Evolutionary conservation across 768 basidiomycete species (phyloP).

Genomic region (Coprinopsis marcescibilis): DNA sequence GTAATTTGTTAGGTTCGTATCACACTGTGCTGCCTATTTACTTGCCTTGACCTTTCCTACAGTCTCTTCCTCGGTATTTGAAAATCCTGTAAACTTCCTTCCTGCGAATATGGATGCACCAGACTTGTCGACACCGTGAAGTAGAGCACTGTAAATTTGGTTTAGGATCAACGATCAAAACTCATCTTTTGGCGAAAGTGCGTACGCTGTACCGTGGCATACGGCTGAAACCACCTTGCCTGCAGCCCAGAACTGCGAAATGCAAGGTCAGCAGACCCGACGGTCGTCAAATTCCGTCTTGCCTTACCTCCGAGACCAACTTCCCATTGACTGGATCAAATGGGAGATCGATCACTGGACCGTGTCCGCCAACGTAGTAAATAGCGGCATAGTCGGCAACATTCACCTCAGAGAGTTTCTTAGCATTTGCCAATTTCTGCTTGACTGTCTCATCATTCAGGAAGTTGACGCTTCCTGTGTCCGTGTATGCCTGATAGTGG

Average conservation of each 20-base stretch:
- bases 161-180: neutral
- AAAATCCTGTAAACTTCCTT: slow-evolving; percentile 57
- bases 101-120: slow-evolving; percentile 65
- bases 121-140: slow-evolving; percentile 44
- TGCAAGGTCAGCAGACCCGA: neutral
- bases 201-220: slow-evolving; percentile 75
- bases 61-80: slow-evolving; percentile 61
- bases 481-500: slow-evolving; percentile 38
- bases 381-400: slow-evolving; percentile 62
- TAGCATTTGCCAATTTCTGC: slow-evolving; percentile 47
- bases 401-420: slow-evolving; percentile 56
- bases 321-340: slow-evolving; percentile 48
- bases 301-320: slow-evolving; percentile 51
- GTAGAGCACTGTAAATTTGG: slow-evolving; percentile 42
- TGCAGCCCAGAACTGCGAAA: slow-evolving; percentile 54
- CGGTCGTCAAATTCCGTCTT: too few species aligned
- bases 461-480: slow-evolving; percentile 54
- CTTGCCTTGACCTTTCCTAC: slow-evolving; percentile 39
- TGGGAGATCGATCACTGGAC: slow-evolving; percentile 69
- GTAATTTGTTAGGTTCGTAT: neutral
- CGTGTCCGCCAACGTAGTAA: slow-evolving; percentile 78
- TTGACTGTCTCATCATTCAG: slow-evolving; percentile 48
- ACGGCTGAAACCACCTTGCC: slow-evolving; percentile 68
- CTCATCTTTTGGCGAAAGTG: slow-evolving; percentile 8
- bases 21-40: slow-evolving; percentile 5